Evolutionary conservation across 169 alveolate species (phyloP), one percentile per base, ranked within the genome.

Genomic region (Blepharisma undulans): DNA sequence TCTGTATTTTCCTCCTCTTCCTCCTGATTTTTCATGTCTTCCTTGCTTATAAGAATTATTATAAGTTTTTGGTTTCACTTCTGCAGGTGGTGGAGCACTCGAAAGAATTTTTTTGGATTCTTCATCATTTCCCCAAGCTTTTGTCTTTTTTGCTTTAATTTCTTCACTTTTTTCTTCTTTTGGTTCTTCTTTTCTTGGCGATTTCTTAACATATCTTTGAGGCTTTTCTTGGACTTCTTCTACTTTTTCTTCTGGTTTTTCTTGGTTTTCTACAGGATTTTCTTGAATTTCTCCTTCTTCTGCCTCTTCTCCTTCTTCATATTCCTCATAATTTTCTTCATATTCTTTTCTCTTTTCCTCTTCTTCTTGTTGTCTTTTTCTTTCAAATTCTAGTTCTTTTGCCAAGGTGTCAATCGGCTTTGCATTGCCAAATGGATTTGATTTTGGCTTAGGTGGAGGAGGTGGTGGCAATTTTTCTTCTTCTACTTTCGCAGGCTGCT

Each of bases 361-460:
- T 22, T 33, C 76, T 16, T 34, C 89, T 34, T 25, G 89, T 4
- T 32, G 86, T 32, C 34, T 78, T 36, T 82, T 74, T 74, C 12
- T 74, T 18, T 74, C 89, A 59, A 82, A 82, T 74, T 82, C 89
- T 22, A 82, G n/a, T 32, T 82, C 89, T 82, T 82, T 33, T 22
- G 32, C 27, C 27, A 34, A 60, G 48, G 78, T 82, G 32, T 82
- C 89, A 59, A 82, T 33, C 8, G 89, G 89, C n/a, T 59, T 82
- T 8, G 89, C 89, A 48, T 60, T 30, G 8, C 89, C 89, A 30
- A 82, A 82, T 7, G 89, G 89, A 59, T 82, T 60, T 21, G 34
- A n/a, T 8, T 82, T 82, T 21, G 89, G 89, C 78, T 82, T 82
- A 10, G 74, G 22, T 4, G 29, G 78, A 2, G 33, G 78, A 59